A percentile compares a stretch with the other conserved stretches of the same genome.
These are phyloP conservation scores for Trichoderma sp. DNA, from an alignment of 2,329 filamentous ascomycete genomes.

Conservation along the genomic window DNA sequence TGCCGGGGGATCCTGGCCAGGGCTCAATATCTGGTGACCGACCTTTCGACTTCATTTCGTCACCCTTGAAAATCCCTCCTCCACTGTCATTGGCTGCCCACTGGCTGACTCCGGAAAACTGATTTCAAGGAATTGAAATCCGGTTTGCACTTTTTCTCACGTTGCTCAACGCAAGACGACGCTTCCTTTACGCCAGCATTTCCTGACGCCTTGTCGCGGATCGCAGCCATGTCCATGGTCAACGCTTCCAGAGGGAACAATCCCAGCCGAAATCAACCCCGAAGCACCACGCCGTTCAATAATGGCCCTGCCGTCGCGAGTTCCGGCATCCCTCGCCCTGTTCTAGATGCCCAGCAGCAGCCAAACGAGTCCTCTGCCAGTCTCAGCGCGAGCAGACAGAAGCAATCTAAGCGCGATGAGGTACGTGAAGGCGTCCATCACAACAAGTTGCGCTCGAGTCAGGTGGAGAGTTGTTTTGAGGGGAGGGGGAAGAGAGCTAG, in stretches of 20 bases:
- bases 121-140: conserved; percentile 16
- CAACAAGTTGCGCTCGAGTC: background rate
- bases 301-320: conserved; percentile 47
- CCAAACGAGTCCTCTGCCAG: conserved; percentile 60
- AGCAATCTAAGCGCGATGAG: conserved; percentile 98
- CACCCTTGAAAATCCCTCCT: conserved; percentile 25
- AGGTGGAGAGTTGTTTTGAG: background rate
- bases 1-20: conserved; percentile 18
- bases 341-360: conserved; percentile 63
- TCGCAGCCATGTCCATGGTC: conserved; percentile 43
- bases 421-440: conserved; percentile 54
- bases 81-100: conserved; percentile 23
- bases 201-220: conserved; percentile 13
- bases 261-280: conserved; percentile 60
- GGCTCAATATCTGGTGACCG: conserved; percentile 21
- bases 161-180: conserved; percentile 7
- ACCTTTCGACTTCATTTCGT: conserved; percentile 22
- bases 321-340: conserved; percentile 73
- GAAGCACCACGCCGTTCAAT: conserved; percentile 60
- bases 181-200: background rate
- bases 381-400: conserved; percentile 90
- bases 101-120: conserved; percentile 16
- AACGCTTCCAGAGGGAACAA: conserved; percentile 67
- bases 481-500: background rate
- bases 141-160: background rate